These are phyloP conservation scores for Phragmites australis DNA, from an alignment of 176 grass and related monocot genomes.

Conservation along the genomic window DNA sequence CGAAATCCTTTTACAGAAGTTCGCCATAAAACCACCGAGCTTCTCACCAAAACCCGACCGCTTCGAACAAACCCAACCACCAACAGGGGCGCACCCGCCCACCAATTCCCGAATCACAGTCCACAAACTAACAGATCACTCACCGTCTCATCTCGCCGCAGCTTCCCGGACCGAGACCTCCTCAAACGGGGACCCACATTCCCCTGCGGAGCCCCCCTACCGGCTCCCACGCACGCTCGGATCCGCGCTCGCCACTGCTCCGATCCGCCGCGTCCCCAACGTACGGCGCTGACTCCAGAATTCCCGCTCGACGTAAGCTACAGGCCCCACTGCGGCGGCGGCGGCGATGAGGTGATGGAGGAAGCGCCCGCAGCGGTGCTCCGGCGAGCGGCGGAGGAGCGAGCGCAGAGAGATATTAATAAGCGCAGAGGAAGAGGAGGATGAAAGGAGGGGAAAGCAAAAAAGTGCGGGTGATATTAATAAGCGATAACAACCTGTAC, in stretches of 20 bases:
- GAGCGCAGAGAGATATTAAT: not conserved
- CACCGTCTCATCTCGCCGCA: conserved; percentile 39
- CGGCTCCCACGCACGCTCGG: conserved; percentile 24
- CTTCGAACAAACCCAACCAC: conserved; percentile 37
- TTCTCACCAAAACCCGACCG: not conserved
- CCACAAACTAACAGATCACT: conserved; percentile 37
- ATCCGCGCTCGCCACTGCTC: conserved; percentile 27
- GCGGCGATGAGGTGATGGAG: not conserved
- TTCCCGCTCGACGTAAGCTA: not conserved
- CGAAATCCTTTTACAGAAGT: not conserved
- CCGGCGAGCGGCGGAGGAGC: conserved; percentile 31
- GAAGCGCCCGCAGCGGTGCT: conserved; percentile 17
- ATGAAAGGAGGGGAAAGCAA: conserved; percentile 28
- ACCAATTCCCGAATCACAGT: conserved; percentile 16
- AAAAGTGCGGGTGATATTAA: conserved; percentile 64
- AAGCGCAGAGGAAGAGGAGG: not conserved
- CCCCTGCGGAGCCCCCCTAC: conserved; percentile 19
- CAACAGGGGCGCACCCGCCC: conserved; percentile 15
- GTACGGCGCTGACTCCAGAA: not conserved
- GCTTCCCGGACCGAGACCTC: not conserved
- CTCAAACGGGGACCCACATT: conserved; percentile 51
- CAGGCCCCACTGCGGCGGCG: not conserved
- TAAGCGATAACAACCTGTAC: conserved; percentile 39
- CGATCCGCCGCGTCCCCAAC: not conserved
- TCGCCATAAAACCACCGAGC: not conserved